These are phyloP conservation scores for Hypoxylon fragiforme DNA, from an alignment of 495 filamentous ascomycete species.

Conservation along the genomic window DNA sequence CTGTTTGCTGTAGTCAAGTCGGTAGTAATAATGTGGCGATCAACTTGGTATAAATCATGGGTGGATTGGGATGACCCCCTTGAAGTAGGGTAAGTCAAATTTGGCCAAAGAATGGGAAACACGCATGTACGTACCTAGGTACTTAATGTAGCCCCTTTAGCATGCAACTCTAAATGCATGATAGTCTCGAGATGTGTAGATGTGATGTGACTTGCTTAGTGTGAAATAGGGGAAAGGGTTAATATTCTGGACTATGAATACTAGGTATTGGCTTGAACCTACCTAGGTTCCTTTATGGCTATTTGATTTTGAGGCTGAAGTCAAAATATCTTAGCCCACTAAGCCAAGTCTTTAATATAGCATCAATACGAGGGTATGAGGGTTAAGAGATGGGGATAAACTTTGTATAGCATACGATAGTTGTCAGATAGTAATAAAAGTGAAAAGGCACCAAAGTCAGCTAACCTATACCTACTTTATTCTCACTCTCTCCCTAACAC, in stretches of 20 bases:
- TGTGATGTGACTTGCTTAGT: neutral
- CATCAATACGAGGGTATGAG: too few species aligned
- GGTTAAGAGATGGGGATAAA: too few species aligned
- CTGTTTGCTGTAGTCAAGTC: slow-evolving; percentile 30
- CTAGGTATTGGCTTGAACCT: neutral
- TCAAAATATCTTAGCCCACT: too few species aligned
- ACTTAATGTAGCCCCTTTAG: slow-evolving; percentile 9
- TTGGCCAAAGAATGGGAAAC: slow-evolving; percentile 29
- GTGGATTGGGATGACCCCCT: slow-evolving; percentile 24
- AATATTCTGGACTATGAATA: neutral
- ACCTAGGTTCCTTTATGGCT: neutral
- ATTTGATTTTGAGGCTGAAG: slow-evolving; percentile 18
- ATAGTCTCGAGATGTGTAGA: slow-evolving; percentile 19
- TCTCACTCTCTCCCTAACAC: too few species aligned
- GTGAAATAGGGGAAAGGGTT: neutral
- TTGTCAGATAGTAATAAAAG: neutral
- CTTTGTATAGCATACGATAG: neutral
- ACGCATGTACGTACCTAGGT: slow-evolving; percentile 12
- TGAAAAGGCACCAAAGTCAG: too few species aligned
- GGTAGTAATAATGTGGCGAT: slow-evolving; percentile 33
- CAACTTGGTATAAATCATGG: slow-evolving; percentile 37
- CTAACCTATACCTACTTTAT: too few species aligned
- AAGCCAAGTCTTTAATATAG: too few species aligned
- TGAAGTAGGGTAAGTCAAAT: slow-evolving; percentile 36
- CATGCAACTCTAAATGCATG: slow-evolving; percentile 1